Evolutionary conservation across 495 filamentous ascomycete species (phyloP).

Genomic region (Bathelium albidoporum): DNA sequence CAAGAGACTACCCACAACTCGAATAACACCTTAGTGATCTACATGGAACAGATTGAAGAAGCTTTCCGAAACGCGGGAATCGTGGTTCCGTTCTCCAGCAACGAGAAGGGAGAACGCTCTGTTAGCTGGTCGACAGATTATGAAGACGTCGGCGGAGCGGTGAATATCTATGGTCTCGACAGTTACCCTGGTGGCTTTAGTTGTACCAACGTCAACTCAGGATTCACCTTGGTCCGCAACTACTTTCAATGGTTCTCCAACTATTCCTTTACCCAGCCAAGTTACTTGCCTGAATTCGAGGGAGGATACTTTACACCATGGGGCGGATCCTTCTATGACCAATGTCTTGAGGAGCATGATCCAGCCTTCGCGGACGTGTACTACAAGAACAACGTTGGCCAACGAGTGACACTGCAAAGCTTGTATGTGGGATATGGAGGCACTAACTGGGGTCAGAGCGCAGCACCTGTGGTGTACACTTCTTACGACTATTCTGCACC

Average conservation of each 20-base stretch:
- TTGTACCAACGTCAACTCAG: conserved; percentile 46
- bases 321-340: conserved; percentile 46
- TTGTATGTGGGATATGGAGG: conserved; percentile 48
- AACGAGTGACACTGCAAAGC: conserved; percentile 35
- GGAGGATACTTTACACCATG: conserved; percentile 53
- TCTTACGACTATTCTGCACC: conserved; percentile 36
- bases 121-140: conserved; percentile 35
- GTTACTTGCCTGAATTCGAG: conserved; percentile 55
- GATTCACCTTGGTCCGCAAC: conserved; percentile 43
- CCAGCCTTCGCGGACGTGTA: conserved; percentile 48
- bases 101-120: conserved; percentile 39
- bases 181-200: conserved; percentile 55
- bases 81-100: conserved; percentile 43
- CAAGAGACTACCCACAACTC: conserved; percentile 31
- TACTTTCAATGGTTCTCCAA: conserved; percentile 36
- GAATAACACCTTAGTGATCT: conserved; percentile 40
- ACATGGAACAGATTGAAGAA: conserved; percentile 47
- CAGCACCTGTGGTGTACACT: conserved; percentile 23
- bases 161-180: conserved; percentile 50
- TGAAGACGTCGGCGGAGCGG: conserved; percentile 44
- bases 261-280: conserved; percentile 42
- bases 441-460: conserved; percentile 43
- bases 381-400: conserved; percentile 45
- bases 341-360: conserved; percentile 37
- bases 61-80: conserved; percentile 46